phyloP scores from a whole-genome alignment of 2,329 filamentous ascomycete genomes.

The Nigrospora oryzae region DNA sequence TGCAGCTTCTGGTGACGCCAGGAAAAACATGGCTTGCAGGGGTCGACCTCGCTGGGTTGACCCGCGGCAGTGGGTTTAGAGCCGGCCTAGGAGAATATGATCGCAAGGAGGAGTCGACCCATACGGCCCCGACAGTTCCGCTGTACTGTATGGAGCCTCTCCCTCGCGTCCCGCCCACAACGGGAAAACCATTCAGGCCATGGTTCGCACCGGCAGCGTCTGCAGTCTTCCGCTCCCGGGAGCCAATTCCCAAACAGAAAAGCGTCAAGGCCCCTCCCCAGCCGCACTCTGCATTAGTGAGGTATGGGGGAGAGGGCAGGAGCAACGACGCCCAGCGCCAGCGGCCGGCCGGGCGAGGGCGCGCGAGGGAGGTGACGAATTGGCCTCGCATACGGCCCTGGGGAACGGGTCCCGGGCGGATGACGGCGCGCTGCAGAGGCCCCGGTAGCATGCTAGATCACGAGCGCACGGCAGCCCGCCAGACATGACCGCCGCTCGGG shows the following conservation, averaged over 20 bases:
- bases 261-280: neutral
- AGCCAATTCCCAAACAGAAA: slow-evolving; percentile 1
- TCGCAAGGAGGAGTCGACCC: slow-evolving; percentile 2
- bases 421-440: neutral
- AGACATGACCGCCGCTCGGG: too few relatives aligned
- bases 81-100: slow-evolving; percentile 11
- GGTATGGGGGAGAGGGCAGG: neutral
- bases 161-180: neutral
- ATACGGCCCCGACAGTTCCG: slow-evolving; percentile 2
- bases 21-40: slow-evolving; percentile 6
- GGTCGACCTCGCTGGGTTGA: slow-evolving; percentile 16
- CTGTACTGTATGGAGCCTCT: slow-evolving; percentile 6
- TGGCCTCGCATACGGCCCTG: neutral
- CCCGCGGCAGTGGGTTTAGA: slow-evolving; percentile 26
- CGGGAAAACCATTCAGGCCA: neutral
- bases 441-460: neutral
- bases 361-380: neutral
- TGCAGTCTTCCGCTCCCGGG: neutral
- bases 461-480: neutral
- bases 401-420: neutral
- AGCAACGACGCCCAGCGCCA: too few relatives aligned
- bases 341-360: neutral
- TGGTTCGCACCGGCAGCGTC: neutral
- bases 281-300: slow-evolving; percentile 7
- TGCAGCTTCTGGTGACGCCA: slow-evolving; percentile 1